Base-by-base conservation (phyloP, 352 stramenopile genomes). In the Peronospora destructor region DNA sequence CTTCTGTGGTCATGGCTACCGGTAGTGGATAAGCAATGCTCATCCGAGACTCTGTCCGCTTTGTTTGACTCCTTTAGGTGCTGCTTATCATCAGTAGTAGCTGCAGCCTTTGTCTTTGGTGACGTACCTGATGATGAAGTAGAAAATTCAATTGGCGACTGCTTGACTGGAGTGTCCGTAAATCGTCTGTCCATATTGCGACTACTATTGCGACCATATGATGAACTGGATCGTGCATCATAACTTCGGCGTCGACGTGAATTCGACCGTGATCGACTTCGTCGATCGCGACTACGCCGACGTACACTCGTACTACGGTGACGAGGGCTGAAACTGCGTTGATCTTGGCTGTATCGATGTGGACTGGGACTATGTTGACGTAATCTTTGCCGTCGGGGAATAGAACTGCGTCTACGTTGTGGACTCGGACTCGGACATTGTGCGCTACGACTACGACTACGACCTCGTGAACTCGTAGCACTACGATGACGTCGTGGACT, bases 251-350 rank as follows among this genome's bases (percentile, higher is more conserved):
- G 30, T 9, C 32, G 37, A 44, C 39, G 46, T 6, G 59, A 67
- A 47, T 37, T 21, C 11, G 58, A 68, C 4, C 33, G 32, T 23
- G 58, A 71, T 3, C 41, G 53, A 29, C 57, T 66, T 59, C 32
- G 56, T 7, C 48, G 28, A 25, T 53, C 45, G 21, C 35, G 45
- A n/a, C n/a, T 34, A n/a, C n/a, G n/a, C n/a, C n/a, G n/a, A n/a
- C n/a, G n/a, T n/a, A n/a, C n/a, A n/a, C n/a, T n/a, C n/a, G n/a
- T n/a, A n/a, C n/a, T n/a, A 11, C 16, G 23, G 16, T 6, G 10
- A 25, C 21, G 19, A 30, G 25, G 38, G 12, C 16, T 42, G 13
- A 1, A 17, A 25, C 17, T 42, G 10, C 36, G 12, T 28, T 42
- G 7, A 16, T 25, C 17, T 29, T 12, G 11, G 12, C 21, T 42